Evolutionary conservation across 306 rosid species (phyloP).

Genomic region (Acacia melanoxylon): DNA sequence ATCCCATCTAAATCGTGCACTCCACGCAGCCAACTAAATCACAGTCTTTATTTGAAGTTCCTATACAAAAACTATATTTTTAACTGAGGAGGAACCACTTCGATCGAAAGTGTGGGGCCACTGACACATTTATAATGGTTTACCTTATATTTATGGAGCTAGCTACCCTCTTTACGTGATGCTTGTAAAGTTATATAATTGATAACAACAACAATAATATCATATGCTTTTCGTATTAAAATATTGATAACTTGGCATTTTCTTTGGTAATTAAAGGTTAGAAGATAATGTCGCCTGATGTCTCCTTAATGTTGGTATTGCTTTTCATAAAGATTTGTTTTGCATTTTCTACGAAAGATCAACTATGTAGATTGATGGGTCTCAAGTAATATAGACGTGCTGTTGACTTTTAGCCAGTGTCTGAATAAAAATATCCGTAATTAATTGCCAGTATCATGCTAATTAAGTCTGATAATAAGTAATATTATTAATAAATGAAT

Average conservation of each 20-base stretch:
- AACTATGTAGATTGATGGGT: background rate
- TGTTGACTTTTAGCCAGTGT: constrained; percentile 15
- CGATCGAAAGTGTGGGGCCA: constrained; percentile 54
- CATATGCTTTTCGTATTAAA: background rate
- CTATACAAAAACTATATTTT: constrained; percentile 17
- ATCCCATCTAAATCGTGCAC: constrained; percentile 41
- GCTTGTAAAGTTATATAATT: background rate
- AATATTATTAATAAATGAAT: constrained; percentile 24
- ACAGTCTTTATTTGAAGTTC: constrained; percentile 30
- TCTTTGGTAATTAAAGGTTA: constrained; percentile 46
- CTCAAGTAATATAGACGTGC: constrained; percentile 14
- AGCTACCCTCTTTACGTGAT: background rate
- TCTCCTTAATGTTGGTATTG: constrained; percentile 34
- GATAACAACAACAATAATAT: background rate
- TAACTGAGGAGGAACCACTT: constrained; percentile 35
- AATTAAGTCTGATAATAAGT: constrained; percentile 31
- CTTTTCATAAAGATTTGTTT: constrained; percentile 30
- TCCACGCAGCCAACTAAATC: constrained; percentile 63
- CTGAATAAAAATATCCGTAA: constrained; percentile 32
- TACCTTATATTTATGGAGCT: background rate
- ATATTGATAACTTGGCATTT: constrained; percentile 30
- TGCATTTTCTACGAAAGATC: constrained; percentile 12
- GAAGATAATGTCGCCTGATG: constrained; percentile 42
- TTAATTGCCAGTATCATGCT: constrained; percentile 46
- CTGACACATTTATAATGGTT: background rate